phyloP scores from a whole-genome alignment of 768 basidiomycete genomes.

The Ramaria sp. region DNA sequence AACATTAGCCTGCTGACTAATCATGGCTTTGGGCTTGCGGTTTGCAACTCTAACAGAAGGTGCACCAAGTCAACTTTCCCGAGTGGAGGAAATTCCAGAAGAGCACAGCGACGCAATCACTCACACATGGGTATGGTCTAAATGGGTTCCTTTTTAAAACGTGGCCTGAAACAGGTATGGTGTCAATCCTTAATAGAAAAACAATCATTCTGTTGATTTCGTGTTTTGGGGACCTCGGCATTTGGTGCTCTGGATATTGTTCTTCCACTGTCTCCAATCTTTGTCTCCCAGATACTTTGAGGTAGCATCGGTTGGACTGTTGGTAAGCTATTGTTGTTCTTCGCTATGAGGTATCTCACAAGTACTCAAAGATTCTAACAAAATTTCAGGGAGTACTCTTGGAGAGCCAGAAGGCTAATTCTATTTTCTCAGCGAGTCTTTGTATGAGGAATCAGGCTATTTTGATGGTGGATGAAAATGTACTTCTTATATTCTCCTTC shows the following conservation, averaged over 20 bases:
- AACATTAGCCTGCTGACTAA: too few species aligned
- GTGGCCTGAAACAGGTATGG: slow-evolving; percentile 84
- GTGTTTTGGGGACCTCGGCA: slow-evolving; percentile 50
- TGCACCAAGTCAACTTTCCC: too few species aligned
- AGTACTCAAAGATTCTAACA: not conserved
- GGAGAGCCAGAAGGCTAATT: too few species aligned
- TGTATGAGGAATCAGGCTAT: too few species aligned
- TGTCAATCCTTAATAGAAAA: not conserved
- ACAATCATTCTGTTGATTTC: not conserved
- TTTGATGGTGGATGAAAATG: too few species aligned
- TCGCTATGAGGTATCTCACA: not conserved
- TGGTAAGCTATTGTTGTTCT: slow-evolving; percentile 31
- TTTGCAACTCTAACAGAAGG: too few species aligned
- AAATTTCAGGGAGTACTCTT: slow-evolving; percentile 45
- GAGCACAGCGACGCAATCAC: slow-evolving; percentile 46
- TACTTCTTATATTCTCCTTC: too few species aligned
- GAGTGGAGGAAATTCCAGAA: slow-evolving; percentile 36
- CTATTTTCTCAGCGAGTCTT: too few species aligned
- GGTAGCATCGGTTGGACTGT: slow-evolving; percentile 89
- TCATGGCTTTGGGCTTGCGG: too few species aligned
- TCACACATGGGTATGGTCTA: slow-evolving; percentile 81
- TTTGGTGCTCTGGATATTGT: slow-evolving; percentile 81
- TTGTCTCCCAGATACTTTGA: slow-evolving; percentile 78
- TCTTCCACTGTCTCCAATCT: slow-evolving; percentile 56
- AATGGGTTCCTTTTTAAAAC: slow-evolving; percentile 61